Base-by-base conservation (phyloP, 345 rosid species). In the Salix caprea region DNA sequence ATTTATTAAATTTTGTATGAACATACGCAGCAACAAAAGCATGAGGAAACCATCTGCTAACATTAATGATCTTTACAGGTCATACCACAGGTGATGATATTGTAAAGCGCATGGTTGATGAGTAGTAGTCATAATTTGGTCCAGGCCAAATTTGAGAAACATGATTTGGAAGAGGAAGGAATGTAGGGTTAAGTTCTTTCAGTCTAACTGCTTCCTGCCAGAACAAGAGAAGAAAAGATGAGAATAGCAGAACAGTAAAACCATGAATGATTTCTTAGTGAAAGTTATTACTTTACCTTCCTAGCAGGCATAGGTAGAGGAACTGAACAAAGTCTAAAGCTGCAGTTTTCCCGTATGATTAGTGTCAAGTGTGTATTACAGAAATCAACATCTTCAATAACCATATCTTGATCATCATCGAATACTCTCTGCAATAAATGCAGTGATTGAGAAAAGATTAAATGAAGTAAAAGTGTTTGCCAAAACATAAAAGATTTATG, bases 11-110 rank as follows among this genome's bases (percentile, higher is more conserved):
- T 1, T 4, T 44, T 7, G 71, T 28, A 58, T 32, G 73, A 70
- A 65, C 32, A 70, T 65, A 65, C 7, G 65, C 16, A 13, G 54
- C 54, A 39, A 28, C 11, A 60, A 14, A 76, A 36, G 46, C 70
- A 67, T 44, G 56, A 52, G 18, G 46, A 40, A 78, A 52, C 66
- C 54, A 61, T 40, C 48, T 67, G 24, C 67, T 67, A 65, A 56
- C 39, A 61, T 36, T 26, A 32, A 28, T 42, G 67, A 52, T 34
- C 9, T 60, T 18, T 7, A 60, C 2, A 18, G 60, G 54, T 62
- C 89, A 39, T 91, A 96, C 99, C 94, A 93, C 97, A 74, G 91
- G 98, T 50, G 98, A 93, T 65, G 97, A 91, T 83, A 96, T 83
- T 13, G 90, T 89, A 82, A 96, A 93, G 69, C 97, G 92, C 97